Conservation (phyloP, 768 basidiomycete genomes). For the Boletus speciosus region DNA sequence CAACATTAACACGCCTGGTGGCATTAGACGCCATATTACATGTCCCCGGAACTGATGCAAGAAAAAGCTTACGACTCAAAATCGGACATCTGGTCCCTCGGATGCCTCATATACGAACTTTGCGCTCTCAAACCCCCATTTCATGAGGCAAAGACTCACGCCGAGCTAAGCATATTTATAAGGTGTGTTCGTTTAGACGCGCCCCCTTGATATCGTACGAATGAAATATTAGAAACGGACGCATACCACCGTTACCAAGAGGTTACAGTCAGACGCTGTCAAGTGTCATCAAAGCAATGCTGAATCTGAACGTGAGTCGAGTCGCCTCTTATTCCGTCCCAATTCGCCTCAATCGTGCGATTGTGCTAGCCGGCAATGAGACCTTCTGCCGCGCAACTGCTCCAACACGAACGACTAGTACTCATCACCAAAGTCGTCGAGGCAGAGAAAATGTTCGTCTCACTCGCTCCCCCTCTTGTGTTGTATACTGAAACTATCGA, state of each 20-base stretch:
- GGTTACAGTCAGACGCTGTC: slow-evolving; percentile 74
- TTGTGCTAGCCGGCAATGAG: slow-evolving; percentile 73
- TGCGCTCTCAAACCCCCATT: slow-evolving; percentile 93
- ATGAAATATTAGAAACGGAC: slow-evolving; percentile 56
- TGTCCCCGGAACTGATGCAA: slow-evolving; percentile 98
- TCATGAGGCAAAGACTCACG: slow-evolving; percentile 87
- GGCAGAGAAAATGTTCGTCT: slow-evolving; percentile 69
- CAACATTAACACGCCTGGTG: slow-evolving; percentile 37
- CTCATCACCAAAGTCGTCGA: slow-evolving; percentile 70
- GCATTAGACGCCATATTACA: slow-evolving; percentile 94
- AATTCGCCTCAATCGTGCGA: not conserved
- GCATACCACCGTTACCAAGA: slow-evolving; percentile 86
- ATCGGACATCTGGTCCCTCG: slow-evolving; percentile 97
- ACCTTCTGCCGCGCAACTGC: slow-evolving; percentile 74
- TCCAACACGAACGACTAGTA: slow-evolving; percentile 75
- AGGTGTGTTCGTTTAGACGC: slow-evolving; percentile 44
- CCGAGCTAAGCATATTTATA: slow-evolving; percentile 79
- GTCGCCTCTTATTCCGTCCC: not conserved
- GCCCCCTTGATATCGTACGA: not conserved
- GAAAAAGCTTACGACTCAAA: slow-evolving; percentile 98
- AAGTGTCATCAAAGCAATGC: slow-evolving; percentile 81
- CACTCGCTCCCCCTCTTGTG: not conserved
- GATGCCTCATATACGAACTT: slow-evolving; percentile 94
- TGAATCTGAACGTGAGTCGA: slow-evolving; percentile 69
- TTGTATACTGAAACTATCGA: not conserved